phyloP scores from a whole-genome alignment of 805 yeast species.

The Ogataea trehaloabstinens region DNA sequence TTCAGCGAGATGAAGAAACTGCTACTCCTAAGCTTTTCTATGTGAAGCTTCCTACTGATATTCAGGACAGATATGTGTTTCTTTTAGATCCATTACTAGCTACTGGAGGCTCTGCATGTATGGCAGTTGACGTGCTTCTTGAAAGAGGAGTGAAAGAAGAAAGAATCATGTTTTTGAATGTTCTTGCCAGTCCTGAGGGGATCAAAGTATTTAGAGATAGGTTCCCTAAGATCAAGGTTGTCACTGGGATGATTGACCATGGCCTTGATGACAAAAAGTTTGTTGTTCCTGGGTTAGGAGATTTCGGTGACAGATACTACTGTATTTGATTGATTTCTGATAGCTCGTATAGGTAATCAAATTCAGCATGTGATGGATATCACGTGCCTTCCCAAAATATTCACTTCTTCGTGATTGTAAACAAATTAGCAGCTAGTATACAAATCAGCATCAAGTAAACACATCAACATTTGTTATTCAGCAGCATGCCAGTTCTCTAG shows the following conservation, averaged over 20 bases:
- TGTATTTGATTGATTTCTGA: conserved; percentile 51
- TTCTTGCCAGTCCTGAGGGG: conserved; percentile 95
- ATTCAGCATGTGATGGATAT: neutral
- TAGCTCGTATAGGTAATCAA: neutral
- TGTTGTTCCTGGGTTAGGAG: conserved; percentile 94
- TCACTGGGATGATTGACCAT: conserved; percentile 91
- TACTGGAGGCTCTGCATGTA: conserved; percentile 96
- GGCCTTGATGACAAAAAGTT: conserved; percentile 81
- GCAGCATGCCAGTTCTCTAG: too few species aligned
- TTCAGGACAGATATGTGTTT: conserved; percentile 82
- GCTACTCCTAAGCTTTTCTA: conserved; percentile 89
- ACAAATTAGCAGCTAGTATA: neutral
- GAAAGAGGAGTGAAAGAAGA: conserved; percentile 85
- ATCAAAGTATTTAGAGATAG: conserved; percentile 69
- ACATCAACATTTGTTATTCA: too few species aligned
- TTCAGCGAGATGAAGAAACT: conserved; percentile 98
- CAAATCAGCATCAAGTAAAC: too few species aligned
- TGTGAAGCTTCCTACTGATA: conserved; percentile 92
- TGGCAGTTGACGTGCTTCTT: conserved; percentile 91
- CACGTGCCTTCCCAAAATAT: too few species aligned
- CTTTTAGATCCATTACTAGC: conserved; percentile 97
- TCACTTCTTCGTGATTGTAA: conserved; percentile 2
- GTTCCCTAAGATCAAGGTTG: conserved; percentile 82
- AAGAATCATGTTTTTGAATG: conserved; percentile 84
- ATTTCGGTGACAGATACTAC: conserved; percentile 96